Evolutionary conservation across 1,284 basidiomycete genomes (phyloP).

Genomic region (Naganishia cerealis): DNA sequence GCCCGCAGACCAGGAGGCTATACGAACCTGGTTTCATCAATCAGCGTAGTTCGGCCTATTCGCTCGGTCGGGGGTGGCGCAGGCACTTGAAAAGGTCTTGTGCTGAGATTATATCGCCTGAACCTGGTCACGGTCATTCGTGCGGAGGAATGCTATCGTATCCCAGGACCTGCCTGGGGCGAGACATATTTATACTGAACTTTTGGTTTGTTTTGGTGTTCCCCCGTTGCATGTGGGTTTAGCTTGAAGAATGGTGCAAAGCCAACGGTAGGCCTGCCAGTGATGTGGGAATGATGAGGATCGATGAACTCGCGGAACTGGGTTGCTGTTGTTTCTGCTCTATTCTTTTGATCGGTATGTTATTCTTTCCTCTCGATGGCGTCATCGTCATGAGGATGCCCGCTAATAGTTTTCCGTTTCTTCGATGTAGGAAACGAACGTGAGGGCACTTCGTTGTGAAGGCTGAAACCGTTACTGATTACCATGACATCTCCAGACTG

Average conservation of each 20-base stretch:
- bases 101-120: conserved; percentile 35
- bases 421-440: conserved; percentile 23
- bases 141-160: conserved; percentile 33
- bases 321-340: conserved; percentile 48
- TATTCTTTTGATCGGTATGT: conserved; percentile 37
- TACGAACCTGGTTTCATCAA: neutral
- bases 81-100: conserved; percentile 4
- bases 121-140: conserved; percentile 34
- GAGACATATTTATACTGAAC: neutral
- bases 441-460: neutral
- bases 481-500: conserved; percentile 10
- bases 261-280: conserved; percentile 44
- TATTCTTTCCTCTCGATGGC: neutral
- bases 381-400: neutral
- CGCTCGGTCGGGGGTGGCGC: too few relatives aligned
- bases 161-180: conserved; percentile 7
- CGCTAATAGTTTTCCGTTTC: neutral
- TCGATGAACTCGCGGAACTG: conserved; percentile 48
- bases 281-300: conserved; percentile 54
- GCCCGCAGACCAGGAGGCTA: neutral
- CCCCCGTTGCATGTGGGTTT: too few relatives aligned
- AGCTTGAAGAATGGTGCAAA: conserved; percentile 53
- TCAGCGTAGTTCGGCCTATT: too few relatives aligned
- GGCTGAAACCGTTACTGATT: neutral
- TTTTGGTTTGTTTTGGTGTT: conserved; percentile 3